Percentiles rank a stretch among this genome's conserved stretches.
Conservation (phyloP, 371 early-diverging fungal genomes). For the Syncephalis plumigaleata region DNA sequence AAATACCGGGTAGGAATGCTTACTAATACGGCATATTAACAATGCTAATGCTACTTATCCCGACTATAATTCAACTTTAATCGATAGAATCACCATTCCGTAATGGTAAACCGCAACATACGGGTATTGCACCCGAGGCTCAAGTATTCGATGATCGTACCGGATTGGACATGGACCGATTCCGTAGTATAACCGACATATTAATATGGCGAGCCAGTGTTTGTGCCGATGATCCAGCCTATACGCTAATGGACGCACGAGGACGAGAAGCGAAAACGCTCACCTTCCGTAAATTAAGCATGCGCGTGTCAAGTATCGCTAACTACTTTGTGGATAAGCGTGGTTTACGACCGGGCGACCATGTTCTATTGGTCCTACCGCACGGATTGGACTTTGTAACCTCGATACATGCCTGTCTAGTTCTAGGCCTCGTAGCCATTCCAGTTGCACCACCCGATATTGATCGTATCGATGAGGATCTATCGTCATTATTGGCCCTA, state of each 20-base stretch:
- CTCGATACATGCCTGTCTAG: conserved; percentile 65
- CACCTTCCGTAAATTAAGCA: conserved; percentile 49
- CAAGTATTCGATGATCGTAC: conserved; percentile 47
- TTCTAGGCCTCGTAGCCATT: conserved; percentile 53
- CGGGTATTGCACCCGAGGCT: conserved; percentile 44
- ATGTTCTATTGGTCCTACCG: conserved; percentile 46
- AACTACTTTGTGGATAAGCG: conserved; percentile 31
- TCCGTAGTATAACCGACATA: conserved; percentile 43
- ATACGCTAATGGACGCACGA: conserved; percentile 29
- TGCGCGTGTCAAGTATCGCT: conserved; percentile 45
- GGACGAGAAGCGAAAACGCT: conserved; percentile 41
- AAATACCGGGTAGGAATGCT: conserved; percentile 12
- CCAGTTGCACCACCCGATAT: conserved; percentile 50
- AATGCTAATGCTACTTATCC: background rate
- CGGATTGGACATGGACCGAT: conserved; percentile 41
- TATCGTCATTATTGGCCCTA: conserved; percentile 33
- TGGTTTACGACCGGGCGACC: conserved; percentile 30
- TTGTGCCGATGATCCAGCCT: conserved; percentile 48
- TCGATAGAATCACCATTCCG: conserved; percentile 6
- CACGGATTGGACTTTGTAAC: conserved; percentile 53
- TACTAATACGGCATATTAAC: conserved; percentile 20
- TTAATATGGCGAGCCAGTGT: conserved; percentile 48
- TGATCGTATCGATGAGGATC: conserved; percentile 44
- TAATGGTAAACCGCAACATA: conserved; percentile 38
- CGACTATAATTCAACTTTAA: too few relatives aligned